These are phyloP conservation scores for Lomentospora prolificans DNA, from an alignment of 2,329 filamentous ascomycete genomes.

Conservation along the genomic window DNA sequence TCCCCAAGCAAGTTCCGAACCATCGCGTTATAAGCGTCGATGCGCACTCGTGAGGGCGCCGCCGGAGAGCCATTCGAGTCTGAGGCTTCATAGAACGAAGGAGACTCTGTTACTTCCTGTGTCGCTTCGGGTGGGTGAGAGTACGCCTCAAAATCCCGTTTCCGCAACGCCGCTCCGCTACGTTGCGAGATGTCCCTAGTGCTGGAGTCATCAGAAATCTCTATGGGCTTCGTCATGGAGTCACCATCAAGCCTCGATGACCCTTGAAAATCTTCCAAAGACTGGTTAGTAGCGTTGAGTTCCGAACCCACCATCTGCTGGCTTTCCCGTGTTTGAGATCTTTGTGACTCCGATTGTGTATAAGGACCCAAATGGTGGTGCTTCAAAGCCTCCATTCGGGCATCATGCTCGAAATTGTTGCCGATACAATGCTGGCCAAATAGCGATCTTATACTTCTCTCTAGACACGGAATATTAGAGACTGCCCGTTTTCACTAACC, in stretches of 20 bases:
- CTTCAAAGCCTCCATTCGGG: background rate
- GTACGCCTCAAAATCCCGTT: constrained; percentile 1
- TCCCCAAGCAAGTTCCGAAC: background rate
- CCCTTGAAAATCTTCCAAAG: background rate
- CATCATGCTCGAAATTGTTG: constrained; percentile 54
- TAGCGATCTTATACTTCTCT: constrained; percentile 52
- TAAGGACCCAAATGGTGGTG: background rate
- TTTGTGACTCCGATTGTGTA: background rate
- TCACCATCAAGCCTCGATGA: background rate
- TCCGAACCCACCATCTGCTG: background rate
- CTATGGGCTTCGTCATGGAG: background rate
- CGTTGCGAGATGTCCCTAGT: background rate
- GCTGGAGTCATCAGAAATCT: background rate
- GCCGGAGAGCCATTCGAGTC: too few relatives aligned
- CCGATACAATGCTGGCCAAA: constrained; percentile 63
- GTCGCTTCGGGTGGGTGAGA: background rate
- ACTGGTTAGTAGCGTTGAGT: background rate
- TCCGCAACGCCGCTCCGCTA: background rate
- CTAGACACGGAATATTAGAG: constrained; percentile 15
- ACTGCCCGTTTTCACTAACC: background rate
- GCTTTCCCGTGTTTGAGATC: background rate
- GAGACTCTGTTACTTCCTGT: background rate
- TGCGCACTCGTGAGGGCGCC: background rate
- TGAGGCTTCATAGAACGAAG: background rate
- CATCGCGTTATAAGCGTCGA: constrained; percentile 7